phyloP scores from a whole-genome alignment of 768 basidiomycete species.

The Saitozyma podzolica region DNA sequence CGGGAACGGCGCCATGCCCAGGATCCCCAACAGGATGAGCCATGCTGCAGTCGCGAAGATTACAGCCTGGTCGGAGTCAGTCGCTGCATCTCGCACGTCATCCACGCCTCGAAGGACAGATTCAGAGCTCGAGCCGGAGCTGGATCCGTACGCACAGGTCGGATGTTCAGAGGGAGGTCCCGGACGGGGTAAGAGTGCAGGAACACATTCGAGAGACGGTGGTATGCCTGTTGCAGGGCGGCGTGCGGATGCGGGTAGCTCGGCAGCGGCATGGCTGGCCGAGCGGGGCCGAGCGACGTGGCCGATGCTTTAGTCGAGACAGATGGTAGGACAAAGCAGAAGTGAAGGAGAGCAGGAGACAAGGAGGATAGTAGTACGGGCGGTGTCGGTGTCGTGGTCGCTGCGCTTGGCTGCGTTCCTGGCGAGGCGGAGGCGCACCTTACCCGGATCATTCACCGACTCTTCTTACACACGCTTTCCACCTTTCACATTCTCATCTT shows the following conservation, averaged over 20 bases:
- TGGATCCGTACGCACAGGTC: slow-evolving; percentile 35
- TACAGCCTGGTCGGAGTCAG: slow-evolving; percentile 27
- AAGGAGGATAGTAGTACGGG: too few relatives aligned
- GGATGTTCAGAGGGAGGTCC: slow-evolving; percentile 40
- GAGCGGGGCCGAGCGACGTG: too few relatives aligned
- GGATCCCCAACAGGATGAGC: slow-evolving; percentile 43
- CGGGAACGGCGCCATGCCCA: slow-evolving; percentile 48
- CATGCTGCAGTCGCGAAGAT: slow-evolving; percentile 45
- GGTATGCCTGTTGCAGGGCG: slow-evolving; percentile 29
- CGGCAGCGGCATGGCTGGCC: slow-evolving; percentile 16
- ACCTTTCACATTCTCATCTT: too few relatives aligned
- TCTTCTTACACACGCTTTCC: too few relatives aligned
- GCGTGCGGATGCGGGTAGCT: slow-evolving; percentile 38
- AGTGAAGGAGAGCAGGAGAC: too few relatives aligned
- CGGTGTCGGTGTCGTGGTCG: too few relatives aligned
- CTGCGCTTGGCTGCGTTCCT: too few relatives aligned
- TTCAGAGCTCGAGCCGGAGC: not conserved
- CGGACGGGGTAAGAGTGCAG: slow-evolving; percentile 38
- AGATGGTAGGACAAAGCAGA: too few relatives aligned
- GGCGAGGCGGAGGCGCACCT: too few relatives aligned
- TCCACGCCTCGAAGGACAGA: not conserved
- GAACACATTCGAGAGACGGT: slow-evolving; percentile 17
- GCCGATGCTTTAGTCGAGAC: too few relatives aligned
- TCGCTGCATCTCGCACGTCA: not conserved
- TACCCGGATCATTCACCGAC: too few relatives aligned